Conservation (phyloP, 116 monocot species). For the Papilionanthe hybrid region DNA sequence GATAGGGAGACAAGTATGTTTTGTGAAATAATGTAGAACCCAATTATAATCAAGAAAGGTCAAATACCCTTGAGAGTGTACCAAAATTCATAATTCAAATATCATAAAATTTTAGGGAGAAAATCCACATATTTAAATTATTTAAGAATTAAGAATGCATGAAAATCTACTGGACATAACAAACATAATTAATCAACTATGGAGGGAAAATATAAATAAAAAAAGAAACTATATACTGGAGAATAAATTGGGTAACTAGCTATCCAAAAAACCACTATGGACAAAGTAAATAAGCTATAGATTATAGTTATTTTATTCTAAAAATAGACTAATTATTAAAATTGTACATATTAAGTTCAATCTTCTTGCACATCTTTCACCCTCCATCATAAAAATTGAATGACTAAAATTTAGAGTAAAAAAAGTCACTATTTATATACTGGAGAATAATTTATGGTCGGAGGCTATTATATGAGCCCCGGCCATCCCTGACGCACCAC, state of each 20-base stretch:
- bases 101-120: background rate
- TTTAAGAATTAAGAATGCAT: background rate
- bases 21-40: background rate
- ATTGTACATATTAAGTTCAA: too few species aligned
- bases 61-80: background rate
- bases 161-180: background rate
- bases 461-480: too few species aligned
- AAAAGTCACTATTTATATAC: too few species aligned
- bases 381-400: too few species aligned
- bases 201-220: background rate
- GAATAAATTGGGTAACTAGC: background rate
- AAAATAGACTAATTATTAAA: too few species aligned
- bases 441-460: too few species aligned
- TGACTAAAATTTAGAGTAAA: too few species aligned
- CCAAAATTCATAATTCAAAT: background rate
- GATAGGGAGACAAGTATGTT: background rate
- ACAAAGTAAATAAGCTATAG: too few species aligned
- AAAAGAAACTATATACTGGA: background rate
- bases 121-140: background rate
- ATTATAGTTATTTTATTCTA: too few species aligned
- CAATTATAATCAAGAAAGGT: background rate
- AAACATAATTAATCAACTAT: background rate
- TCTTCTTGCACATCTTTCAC: too few species aligned
- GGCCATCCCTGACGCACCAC: too few species aligned
- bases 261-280: background rate